Evolutionary conservation across 129 eudicot genomes (phyloP).

Genomic region (Escallonia rubra): DNA sequence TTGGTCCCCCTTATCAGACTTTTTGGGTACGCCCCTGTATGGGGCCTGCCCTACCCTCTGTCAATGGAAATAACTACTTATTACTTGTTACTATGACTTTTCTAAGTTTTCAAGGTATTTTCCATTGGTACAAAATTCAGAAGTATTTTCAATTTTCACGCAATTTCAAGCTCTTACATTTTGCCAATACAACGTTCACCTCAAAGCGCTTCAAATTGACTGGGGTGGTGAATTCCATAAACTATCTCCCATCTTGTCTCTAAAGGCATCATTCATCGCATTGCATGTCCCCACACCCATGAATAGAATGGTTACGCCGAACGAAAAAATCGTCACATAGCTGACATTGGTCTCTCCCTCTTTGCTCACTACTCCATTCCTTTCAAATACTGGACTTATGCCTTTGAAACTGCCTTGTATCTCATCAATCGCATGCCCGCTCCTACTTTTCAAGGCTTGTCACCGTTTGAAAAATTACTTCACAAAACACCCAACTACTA

Average conservation of each 20-base stretch:
- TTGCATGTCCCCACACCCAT: conserved; percentile 9
- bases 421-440: too few relatives aligned
- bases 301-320: conserved; percentile 3
- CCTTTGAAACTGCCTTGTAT: too few relatives aligned
- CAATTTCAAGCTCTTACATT: background rate
- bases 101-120: background rate
- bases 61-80: background rate
- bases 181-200: background rate
- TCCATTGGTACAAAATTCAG: background rate
- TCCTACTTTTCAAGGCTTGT: too few relatives aligned
- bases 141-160: background rate
- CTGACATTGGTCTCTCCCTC: too few relatives aligned
- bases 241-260: background rate
- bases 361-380: too few relatives aligned
- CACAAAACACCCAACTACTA: too few relatives aligned
- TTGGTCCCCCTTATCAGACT: background rate
- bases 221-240: conserved; percentile 5
- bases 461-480: too few relatives aligned
- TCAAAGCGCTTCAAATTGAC: conserved; percentile 1
- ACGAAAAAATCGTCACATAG: too few relatives aligned
- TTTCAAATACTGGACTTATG: too few relatives aligned
- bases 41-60: background rate
- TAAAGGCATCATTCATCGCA: background rate
- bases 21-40: too few relatives aligned
- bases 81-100: conserved; percentile 5